Base-by-base conservation (phyloP, 495 filamentous ascomycete species). In the Hypomontagnella monticulosa region DNA sequence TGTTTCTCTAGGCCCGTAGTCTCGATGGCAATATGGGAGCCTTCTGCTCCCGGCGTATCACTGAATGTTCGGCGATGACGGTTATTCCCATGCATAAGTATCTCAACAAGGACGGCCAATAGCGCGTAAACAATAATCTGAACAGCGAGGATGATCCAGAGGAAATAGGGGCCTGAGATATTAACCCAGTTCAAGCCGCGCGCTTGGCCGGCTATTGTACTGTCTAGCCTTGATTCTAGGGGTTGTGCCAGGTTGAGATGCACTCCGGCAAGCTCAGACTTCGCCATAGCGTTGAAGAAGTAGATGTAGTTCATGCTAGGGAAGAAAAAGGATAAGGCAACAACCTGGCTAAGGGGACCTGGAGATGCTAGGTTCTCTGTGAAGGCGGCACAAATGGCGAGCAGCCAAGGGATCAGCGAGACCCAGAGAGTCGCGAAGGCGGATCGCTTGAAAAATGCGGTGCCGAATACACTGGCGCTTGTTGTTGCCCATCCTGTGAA, bases 301-400 rank as follows among this genome's bases (percentile, higher is more conserved):
- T 85, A 88, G 8, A 88, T 81, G 66, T 85, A 89, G 53, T 84
- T 90, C 78, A 85, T 87, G n/a, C 87, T 85, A 9, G 87, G 81
- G 67, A 90, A 91, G 4, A 91, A 72, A 4, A 91, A 66, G 44
- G 81, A 75, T 7, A 90, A 76, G 10, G 88, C 73, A 7, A 78
- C 78, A 16, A 87, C 79, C 3, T 82, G 76, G 11, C 76, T 83
- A 11, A 73, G 62, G 16, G 80, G 78, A 1, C 74, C 36, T 6
- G 66, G 48, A 10, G 30, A 16, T 15, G 11, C 8, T 8, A 46
- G 33, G 38, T 71, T 67, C 32, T 68, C 65, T 4, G 61, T 72
- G 32, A 79, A 71, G 11, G 89, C 78, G 4, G 86, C 82, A 2
- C 85, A 64, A 14, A 91, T 78, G 6, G 84, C 87, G 0, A 90